Percentiles rank a stretch among this genome's conserved stretches.
These are phyloP conservation scores for Aspergillus coremiiformis DNA, from an alignment of 495 filamentous ascomycete genomes.

Conservation along the genomic window DNA sequence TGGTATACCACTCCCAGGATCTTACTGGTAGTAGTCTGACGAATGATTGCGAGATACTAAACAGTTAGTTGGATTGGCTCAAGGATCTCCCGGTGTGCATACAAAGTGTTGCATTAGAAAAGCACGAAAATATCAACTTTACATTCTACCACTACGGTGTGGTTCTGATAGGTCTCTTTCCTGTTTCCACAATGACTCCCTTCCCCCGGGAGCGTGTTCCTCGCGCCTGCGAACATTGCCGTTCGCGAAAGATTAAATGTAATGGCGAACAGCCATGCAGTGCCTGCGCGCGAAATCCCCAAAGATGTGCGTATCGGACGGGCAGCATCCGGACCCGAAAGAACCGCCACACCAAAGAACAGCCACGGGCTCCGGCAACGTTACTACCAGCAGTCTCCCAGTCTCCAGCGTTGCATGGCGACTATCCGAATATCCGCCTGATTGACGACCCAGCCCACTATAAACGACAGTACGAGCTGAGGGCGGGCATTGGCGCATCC, in stretches of 20 bases:
- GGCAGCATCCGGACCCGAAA: constrained; percentile 3
- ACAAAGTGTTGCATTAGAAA: not conserved
- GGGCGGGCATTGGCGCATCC: constrained; percentile 8
- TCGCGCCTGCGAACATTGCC: constrained; percentile 24
- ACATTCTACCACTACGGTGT: not conserved
- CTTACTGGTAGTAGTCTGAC: too few relatives aligned
- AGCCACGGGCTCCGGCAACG: not conserved
- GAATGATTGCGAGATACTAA: not conserved
- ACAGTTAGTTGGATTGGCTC: not conserved
- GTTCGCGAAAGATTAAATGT: constrained; percentile 30
- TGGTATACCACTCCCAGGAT: too few relatives aligned
- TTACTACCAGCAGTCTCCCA: not conserved
- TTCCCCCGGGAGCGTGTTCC: constrained; percentile 7
- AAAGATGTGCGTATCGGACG: constrained; percentile 4
- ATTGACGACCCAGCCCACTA: constrained; percentile 5
- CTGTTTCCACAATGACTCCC: constrained; percentile 1
- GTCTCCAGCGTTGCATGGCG: not conserved
- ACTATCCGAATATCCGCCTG: not conserved
- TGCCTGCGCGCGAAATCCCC: constrained; percentile 5
- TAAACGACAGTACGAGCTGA: constrained; percentile 8
- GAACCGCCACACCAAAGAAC: not conserved
- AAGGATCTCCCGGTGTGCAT: not conserved
- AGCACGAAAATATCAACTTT: not conserved
- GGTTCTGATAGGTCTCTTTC: not conserved
- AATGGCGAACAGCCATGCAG: constrained; percentile 26